phyloP scores from a whole-genome alignment of 2,329 filamentous ascomycete genomes.

The Fusarium veterinarium region DNA sequence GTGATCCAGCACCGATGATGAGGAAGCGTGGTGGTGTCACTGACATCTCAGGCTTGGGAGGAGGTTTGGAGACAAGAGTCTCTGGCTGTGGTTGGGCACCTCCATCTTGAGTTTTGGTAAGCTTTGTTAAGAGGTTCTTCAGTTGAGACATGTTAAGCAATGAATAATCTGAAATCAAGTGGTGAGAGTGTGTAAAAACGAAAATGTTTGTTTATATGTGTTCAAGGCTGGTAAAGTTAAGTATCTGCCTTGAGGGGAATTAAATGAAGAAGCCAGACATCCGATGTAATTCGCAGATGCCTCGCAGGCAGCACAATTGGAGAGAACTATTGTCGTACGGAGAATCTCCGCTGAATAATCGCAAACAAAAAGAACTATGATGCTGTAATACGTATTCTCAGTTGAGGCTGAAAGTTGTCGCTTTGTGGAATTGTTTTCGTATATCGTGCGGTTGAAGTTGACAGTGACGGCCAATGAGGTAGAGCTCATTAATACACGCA shows the following conservation, averaged over 20 bases:
- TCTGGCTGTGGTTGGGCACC: slow-evolving; percentile 27
- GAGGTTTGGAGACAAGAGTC: slow-evolving; percentile 45
- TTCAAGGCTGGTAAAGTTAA: background rate
- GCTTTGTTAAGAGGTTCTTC: slow-evolving; percentile 36
- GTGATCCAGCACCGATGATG: slow-evolving; percentile 84
- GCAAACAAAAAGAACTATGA: background rate
- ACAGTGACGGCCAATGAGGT: slow-evolving; percentile 33
- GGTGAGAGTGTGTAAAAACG: background rate
- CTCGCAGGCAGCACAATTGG: slow-evolving; percentile 7
- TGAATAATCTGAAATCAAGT: background rate
- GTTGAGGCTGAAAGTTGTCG: slow-evolving; percentile 5
- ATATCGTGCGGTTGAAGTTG: slow-evolving; percentile 20
- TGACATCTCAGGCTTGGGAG: slow-evolving; percentile 59
- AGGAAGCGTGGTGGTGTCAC: slow-evolving; percentile 72
- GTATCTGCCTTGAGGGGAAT: slow-evolving; percentile 6
- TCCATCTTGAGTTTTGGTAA: slow-evolving; percentile 21
- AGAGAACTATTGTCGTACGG: background rate
- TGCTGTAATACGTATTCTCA: background rate
- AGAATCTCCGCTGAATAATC: background rate
- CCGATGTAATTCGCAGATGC: background rate
- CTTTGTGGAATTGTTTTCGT: slow-evolving; percentile 11
- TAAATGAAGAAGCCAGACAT: background rate
- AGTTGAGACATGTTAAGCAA: slow-evolving; percentile 34
- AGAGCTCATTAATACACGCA: slow-evolving; percentile 42
- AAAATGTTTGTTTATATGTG: background rate